Conservation (phyloP, 2,329 filamentous ascomycete genomes). For the Diaporthe longicolla region DNA sequence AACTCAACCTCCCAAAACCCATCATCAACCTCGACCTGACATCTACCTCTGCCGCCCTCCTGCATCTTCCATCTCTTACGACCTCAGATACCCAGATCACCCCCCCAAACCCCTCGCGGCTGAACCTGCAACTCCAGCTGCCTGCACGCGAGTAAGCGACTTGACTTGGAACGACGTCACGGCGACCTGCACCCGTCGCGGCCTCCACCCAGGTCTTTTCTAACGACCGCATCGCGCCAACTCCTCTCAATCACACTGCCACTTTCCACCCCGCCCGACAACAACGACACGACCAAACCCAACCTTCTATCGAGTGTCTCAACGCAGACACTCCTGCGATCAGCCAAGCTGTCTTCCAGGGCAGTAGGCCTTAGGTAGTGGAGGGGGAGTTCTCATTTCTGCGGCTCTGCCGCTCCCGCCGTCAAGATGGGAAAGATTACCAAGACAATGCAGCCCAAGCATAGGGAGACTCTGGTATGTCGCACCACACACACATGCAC, state of each 20-base stretch:
- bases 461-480: conserved; percentile 76
- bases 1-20: conserved; percentile 25
- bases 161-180: conserved; percentile 34
- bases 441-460: conserved; percentile 76
- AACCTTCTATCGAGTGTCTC: not conserved
- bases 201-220: conserved; percentile 34
- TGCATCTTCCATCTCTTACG: conserved; percentile 19
- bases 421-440: conserved; percentile 78
- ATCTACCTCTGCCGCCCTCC: conserved; percentile 29
- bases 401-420: conserved; percentile 72
- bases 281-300: conserved; percentile 8
- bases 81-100: conserved; percentile 24
- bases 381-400: conserved; percentile 67
- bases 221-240: conserved; percentile 31
- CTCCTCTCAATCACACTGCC: conserved; percentile 23
- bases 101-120: not conserved
- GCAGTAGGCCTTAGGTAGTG: conserved; percentile 62
- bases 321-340: conserved; percentile 50
- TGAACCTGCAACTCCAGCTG: conserved; percentile 34
- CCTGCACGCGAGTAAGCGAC: not conserved
- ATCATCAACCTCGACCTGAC: conserved; percentile 31
- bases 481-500: conserved; percentile 30
- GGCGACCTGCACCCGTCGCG: conserved; percentile 43
- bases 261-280: conserved; percentile 1
- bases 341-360: conserved; percentile 58